Evolutionary conservation across 1,139 yeast species (phyloP), one percentile per base, ranked within the genome.

Genomic region (Magnusiomyces ingens): DNA sequence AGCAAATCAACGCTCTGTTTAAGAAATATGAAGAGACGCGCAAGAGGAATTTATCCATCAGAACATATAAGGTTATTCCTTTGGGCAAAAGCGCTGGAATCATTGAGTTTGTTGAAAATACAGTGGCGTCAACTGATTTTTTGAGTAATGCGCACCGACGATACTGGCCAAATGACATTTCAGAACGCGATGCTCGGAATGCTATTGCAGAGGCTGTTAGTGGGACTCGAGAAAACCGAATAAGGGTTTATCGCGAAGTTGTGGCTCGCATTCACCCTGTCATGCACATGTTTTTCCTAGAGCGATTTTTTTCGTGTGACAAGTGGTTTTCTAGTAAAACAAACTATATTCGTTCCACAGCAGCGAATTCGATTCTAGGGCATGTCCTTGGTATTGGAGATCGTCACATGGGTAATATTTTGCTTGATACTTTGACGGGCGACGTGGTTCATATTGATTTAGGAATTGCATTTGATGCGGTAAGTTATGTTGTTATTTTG

Each of bases 371-470:
- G 0, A 86, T 94, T 52, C 83, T 90, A 19, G 99, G 99, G 0
- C 78, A 87, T 66, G 75, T 91, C 11, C 71, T 94, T 36, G 99
- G 99, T 0, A 75, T 94, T 12, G 99, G 99, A 1, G 99, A 94
- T 66, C 75, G 99, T 26, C 99, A 94, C 68, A 81, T 95, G 64
- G 89, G 89, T 66, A 94, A 94, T 66, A 85, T 94, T 45, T 70
- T 94, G 55, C 66, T 94, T n/a, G 98, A 94, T 66, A 75, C 76
- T 52, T 66, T 66, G 15, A 77, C 87, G 0, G 99, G 99, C 0
- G 97, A 91, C 60, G 95, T 96, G 0, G 83, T 94, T 32, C 99
- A 94, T 67, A 94, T 94, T 62, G 99, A 94, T 67, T 73, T 94
- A 38, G 99, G 99, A 0, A 93, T 93, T 53, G 95, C 98, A 0